A percentile compares a stretch with the other conserved stretches of the same genome.
Evolutionary conservation across 306 rosid genomes (phyloP).

Genomic region (Mimosa pudica): DNA sequence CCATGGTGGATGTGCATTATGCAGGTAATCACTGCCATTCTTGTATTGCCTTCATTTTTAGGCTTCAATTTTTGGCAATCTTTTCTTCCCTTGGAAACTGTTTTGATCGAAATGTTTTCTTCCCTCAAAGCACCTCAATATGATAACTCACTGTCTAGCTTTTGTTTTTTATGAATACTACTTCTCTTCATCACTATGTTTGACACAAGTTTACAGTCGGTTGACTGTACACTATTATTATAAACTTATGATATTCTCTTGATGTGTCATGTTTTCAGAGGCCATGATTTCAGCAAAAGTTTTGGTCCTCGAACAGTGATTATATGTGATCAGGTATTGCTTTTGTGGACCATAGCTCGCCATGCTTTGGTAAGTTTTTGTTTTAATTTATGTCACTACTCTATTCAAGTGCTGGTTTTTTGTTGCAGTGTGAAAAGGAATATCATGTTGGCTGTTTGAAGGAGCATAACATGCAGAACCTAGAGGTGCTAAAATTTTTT

Average conservation of each 20-base stretch:
- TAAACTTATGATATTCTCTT: constrained; percentile 22
- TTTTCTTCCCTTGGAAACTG: not conserved
- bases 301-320: constrained; percentile 76
- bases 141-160: not conserved
- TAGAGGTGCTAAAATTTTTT: constrained; percentile 48
- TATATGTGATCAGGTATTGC: constrained; percentile 82
- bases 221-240: not conserved
- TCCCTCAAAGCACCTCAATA: not conserved
- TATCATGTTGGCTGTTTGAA: constrained; percentile 80
- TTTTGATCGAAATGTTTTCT: not conserved
- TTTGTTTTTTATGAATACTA: not conserved
- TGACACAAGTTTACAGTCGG: not conserved
- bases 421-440: constrained; percentile 77
- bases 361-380: not conserved
- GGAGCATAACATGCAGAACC: constrained; percentile 57
- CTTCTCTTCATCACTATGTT: not conserved
- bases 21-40: constrained; percentile 53
- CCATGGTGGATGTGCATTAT: constrained; percentile 69
- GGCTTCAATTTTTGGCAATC: not conserved
- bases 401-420: not conserved
- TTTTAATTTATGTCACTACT: not conserved
- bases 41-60: not conserved
- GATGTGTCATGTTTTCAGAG: constrained; percentile 46
- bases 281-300: constrained; percentile 56
- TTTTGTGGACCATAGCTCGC: not conserved